Conservation (phyloP, 345 rosid genomes). For the Trapa incisa region DNA sequence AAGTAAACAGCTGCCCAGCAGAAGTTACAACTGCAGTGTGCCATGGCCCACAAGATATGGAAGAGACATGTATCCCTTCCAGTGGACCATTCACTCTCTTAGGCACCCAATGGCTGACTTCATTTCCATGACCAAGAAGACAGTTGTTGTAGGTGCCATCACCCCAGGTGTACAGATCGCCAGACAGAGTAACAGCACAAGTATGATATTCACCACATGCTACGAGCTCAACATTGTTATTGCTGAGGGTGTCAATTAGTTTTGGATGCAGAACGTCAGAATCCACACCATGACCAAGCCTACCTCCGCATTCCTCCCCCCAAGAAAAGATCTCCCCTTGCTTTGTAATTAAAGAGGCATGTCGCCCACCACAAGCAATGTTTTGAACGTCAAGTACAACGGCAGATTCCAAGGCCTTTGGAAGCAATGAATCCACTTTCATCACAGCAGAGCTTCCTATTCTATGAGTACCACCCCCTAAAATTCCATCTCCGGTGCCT, state of each 20-base stretch:
- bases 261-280: slow-evolving; percentile 61
- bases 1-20: slow-evolving; percentile 62
- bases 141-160: slow-evolving; percentile 62
- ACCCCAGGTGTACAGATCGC: slow-evolving; percentile 76
- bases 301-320: slow-evolving; percentile 77
- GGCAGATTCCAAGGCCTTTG: slow-evolving; percentile 63
- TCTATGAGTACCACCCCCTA: slow-evolving; percentile 59
- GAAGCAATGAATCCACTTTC: slow-evolving; percentile 54
- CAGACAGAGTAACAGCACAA: slow-evolving; percentile 76
- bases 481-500: slow-evolving; percentile 49
- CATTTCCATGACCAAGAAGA: slow-evolving; percentile 74
- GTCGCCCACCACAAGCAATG: slow-evolving; percentile 66
- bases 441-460: slow-evolving; percentile 27
- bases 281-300: slow-evolving; percentile 84
- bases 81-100: slow-evolving; percentile 64
- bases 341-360: slow-evolving; percentile 66
- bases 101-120: slow-evolving; percentile 70
- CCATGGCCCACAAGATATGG: slow-evolving; percentile 76
- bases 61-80: slow-evolving; percentile 71
- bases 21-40: slow-evolving; percentile 77
- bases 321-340: slow-evolving; percentile 71
- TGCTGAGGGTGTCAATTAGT: slow-evolving; percentile 52
- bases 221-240: slow-evolving; percentile 49
- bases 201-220: slow-evolving; percentile 76
- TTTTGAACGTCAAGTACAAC: slow-evolving; percentile 69